Conservation (phyloP, 116 monocot species). For the Phalaenopsis hybrid region DNA sequence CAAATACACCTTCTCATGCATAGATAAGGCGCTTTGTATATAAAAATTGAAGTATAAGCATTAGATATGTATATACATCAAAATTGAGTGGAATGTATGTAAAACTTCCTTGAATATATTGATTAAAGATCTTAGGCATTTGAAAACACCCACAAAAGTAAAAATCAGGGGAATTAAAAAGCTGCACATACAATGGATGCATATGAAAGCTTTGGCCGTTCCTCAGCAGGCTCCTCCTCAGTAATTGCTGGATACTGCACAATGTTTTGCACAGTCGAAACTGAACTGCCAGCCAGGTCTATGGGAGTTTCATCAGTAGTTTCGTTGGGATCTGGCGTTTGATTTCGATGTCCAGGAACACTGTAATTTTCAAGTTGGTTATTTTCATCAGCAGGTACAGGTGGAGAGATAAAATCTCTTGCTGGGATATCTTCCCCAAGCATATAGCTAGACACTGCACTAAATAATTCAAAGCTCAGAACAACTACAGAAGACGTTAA, state of each 20-base stretch:
- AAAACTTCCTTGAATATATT: not conserved
- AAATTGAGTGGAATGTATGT: too few species aligned
- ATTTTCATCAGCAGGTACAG: constrained; percentile 35
- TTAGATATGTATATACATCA: too few species aligned
- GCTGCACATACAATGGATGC: constrained; percentile 66
- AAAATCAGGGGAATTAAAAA: not conserved
- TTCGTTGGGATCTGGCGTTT: constrained; percentile 32
- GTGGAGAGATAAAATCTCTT: constrained; percentile 16
- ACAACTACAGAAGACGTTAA: not conserved
- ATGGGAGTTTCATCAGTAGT: constrained; percentile 27
- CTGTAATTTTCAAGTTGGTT: constrained; percentile 42
- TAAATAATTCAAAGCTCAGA: constrained; percentile 5
- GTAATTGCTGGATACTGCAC: constrained; percentile 21
- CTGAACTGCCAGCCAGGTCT: constrained; percentile 39
- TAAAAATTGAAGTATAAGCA: too few species aligned
- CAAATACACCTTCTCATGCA: too few species aligned
- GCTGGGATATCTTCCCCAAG: constrained; percentile 28
- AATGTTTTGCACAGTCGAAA: constrained; percentile 19
- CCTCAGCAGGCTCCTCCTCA: constrained; percentile 42
- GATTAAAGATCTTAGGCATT: not conserved
- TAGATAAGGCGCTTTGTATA: too few species aligned
- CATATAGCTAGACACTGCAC: constrained; percentile 30
- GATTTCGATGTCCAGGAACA: constrained; percentile 30
- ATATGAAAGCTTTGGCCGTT: constrained; percentile 67
- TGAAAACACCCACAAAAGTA: not conserved